phyloP scores from a whole-genome alignment of 768 basidiomycete species.

The Pleurotus ostreatus region DNA sequence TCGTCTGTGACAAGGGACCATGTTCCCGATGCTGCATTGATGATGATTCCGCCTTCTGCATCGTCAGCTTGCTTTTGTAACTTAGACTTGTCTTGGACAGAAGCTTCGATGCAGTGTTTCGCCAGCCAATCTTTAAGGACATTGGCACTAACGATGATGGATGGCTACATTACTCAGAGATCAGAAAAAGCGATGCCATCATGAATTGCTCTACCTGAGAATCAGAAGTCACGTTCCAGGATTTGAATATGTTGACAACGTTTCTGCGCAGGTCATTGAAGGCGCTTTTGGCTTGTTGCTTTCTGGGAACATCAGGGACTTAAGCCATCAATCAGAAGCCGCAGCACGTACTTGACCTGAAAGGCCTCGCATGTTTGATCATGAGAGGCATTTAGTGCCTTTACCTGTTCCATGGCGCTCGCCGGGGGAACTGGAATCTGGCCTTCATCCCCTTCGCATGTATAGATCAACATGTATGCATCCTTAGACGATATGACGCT shows the following conservation, averaged over 20 bases:
- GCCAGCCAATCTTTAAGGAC: background rate
- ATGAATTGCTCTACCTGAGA: slow-evolving; percentile 38
- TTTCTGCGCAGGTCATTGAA: slow-evolving; percentile 50
- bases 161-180: slow-evolving; percentile 31
- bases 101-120: slow-evolving; percentile 29
- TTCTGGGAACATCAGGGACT: slow-evolving; percentile 26
- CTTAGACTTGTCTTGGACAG: slow-evolving; percentile 7
- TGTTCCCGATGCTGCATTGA: background rate
- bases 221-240: slow-evolving; percentile 50
- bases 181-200: background rate
- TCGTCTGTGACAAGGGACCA: slow-evolving; percentile 33
- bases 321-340: no score
- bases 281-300: slow-evolving; percentile 30
- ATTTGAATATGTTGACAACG: slow-evolving; percentile 57
- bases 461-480: slow-evolving; percentile 95
- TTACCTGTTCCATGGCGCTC: slow-evolving; percentile 51
- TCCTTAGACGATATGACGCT: slow-evolving; percentile 72
- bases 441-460: slow-evolving; percentile 32
- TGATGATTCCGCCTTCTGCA: background rate
- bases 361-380: slow-evolving; percentile 48
- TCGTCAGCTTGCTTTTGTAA: background rate
- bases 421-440: slow-evolving; percentile 44
- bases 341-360: slow-evolving; percentile 38
- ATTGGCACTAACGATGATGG: slow-evolving; percentile 52
- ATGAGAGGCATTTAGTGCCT: slow-evolving; percentile 51